A percentile compares a stretch with the other conserved stretches of the same genome.
Conservation (phyloP, 352 stramenopile species). For the Pythium biforme region DNA sequence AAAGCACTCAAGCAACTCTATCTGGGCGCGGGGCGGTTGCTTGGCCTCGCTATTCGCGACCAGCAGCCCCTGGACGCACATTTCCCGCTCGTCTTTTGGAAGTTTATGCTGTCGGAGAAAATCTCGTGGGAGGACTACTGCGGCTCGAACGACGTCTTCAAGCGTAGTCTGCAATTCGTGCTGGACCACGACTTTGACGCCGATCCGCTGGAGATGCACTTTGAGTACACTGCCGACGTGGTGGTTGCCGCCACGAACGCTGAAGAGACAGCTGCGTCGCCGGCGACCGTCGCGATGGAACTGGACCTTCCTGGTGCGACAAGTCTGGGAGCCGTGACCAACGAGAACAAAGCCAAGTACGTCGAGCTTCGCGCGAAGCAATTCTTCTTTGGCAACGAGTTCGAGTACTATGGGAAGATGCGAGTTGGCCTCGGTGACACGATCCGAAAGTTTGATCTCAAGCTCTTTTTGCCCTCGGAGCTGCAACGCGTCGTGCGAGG, state of each 20-base stretch:
- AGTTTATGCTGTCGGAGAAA: constrained; percentile 50
- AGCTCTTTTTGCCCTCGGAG: constrained; percentile 57
- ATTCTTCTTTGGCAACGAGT: constrained; percentile 63
- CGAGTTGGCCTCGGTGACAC: constrained; percentile 58
- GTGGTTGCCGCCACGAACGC: constrained; percentile 31
- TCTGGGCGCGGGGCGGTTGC: constrained; percentile 53
- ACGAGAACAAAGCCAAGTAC: constrained; percentile 68
- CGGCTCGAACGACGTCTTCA: constrained; percentile 51
- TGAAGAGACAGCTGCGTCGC: neutral
- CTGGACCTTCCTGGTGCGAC: constrained; percentile 49
- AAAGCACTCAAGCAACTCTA: constrained; percentile 61
- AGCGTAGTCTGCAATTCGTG: constrained; percentile 59
- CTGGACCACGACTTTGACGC: constrained; percentile 66
- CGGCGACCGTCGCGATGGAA: constrained; percentile 46
- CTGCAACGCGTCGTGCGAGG: constrained; percentile 49
- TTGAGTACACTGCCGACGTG: constrained; percentile 61
- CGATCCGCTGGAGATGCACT: constrained; percentile 56
- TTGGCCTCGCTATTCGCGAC: constrained; percentile 70
- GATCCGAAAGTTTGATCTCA: constrained; percentile 50
- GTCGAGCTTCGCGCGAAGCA: constrained; percentile 57
- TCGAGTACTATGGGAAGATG: constrained; percentile 58
- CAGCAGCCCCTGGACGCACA: constrained; percentile 58
- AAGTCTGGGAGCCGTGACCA: constrained; percentile 46
- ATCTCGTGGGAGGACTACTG: constrained; percentile 67
- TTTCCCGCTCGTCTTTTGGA: constrained; percentile 69